Conservation (phyloP, 192 early-diverging fungal genomes). For the Rhizophagus prolifer region DNA sequence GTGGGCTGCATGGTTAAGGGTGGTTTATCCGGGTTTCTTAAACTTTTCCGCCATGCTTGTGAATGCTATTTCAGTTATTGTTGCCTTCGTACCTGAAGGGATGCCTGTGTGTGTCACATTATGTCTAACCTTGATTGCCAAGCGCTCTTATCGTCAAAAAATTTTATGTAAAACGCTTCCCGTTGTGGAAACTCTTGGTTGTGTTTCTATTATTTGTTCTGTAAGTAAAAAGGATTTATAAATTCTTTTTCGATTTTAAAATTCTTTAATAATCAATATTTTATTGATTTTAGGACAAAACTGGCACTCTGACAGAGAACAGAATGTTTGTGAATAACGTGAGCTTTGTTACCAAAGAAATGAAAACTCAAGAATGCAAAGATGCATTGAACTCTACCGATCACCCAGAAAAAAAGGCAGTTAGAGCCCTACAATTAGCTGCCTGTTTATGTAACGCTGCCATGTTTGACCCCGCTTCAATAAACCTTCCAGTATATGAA, state of each 20-base stretch:
- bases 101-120: slow-evolving; percentile 79
- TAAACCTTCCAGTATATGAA: slow-evolving; percentile 51
- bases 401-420: slow-evolving; percentile 39
- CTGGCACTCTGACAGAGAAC: slow-evolving; percentile 86
- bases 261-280: not conserved
- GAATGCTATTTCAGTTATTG: slow-evolving; percentile 62
- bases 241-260: not conserved
- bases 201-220: slow-evolving; percentile 52
- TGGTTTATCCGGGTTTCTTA: not conserved
- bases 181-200: slow-evolving; percentile 86
- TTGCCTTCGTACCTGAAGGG: slow-evolving; percentile 79
- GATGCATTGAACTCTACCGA: slow-evolving; percentile 35
- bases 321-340: slow-evolving; percentile 63
- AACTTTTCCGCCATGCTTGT: slow-evolving; percentile 26
- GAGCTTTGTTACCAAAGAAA: slow-evolving; percentile 32
- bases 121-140: slow-evolving; percentile 73
- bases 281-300: slow-evolving; percentile 78
- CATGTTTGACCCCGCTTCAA: slow-evolving; percentile 53
- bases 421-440: slow-evolving; percentile 35
- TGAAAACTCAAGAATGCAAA: slow-evolving; percentile 33
- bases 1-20: not conserved
- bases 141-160: slow-evolving; percentile 66
- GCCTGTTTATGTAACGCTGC: slow-evolving; percentile 67
- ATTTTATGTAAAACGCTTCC: slow-evolving; percentile 82
- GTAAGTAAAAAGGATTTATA: not conserved